Evolutionary conservation across 208 protist species (phyloP), one percentile per base, ranked within the genome.

Genomic region (Trypanosoma rangeli): DNA sequence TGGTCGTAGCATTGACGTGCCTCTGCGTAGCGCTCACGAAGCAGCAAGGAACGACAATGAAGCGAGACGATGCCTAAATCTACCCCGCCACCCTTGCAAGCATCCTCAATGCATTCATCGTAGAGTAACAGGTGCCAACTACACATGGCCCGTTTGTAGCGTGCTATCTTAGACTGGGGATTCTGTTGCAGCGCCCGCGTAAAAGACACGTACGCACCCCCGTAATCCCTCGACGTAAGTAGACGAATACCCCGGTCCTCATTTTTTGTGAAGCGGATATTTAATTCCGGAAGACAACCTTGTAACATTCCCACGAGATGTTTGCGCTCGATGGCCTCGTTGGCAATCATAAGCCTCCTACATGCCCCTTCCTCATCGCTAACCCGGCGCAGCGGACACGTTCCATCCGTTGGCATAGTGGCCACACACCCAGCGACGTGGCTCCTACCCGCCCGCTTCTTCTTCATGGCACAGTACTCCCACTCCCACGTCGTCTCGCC

Each of bases 31-130:
- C 79, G 62, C 49, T 85, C 84, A 57, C 82, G 79, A 57, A 93
- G 71, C 10, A 89, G 46, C n/a, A 82, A 46, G 0, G 87, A 80
- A 22, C 75, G 76, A 22, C 71, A 81, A 49, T 80, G 68, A 52
- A 75, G 68, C 9, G 64, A 62, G 53, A 76, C 24, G 44, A 74
- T 31, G 20, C 67, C 58, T 16, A 39, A 22, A 48, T 86, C 70
- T 13, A 56, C 24, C 2, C 70, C 39, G 12, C 87, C 39, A 5
- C 28, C 48, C 5, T 73, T 76, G 5, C 66, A 57, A 70, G 78
- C 85, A 68, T 94, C 89, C 58, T 91, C 82, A 35, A 78, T 71
- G 66, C 87, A 91, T 56, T 92, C 90, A 9, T 80, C 82, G 62
- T 82, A 95, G 20, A 89, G 83, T n/a, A 95, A 70, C 0, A 95